These are phyloP conservation scores for Arxiozyma telluris DNA, from an alignment of 1,139 yeast genomes.

Conservation along the genomic window DNA sequence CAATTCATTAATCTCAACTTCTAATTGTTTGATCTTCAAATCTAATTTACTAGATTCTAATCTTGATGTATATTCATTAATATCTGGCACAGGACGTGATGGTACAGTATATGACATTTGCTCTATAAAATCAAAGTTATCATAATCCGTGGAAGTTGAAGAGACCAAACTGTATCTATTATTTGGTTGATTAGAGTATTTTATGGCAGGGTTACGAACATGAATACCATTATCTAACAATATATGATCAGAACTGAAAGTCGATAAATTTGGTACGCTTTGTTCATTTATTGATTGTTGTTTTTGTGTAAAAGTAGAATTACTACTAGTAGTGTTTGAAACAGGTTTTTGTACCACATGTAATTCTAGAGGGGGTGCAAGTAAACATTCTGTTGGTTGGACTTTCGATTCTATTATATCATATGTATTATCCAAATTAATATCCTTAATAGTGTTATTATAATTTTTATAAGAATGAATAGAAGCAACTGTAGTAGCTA, in stretches of 20 bases:
- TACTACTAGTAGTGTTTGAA: neutral
- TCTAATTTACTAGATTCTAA: constrained; percentile 16
- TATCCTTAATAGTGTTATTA: neutral
- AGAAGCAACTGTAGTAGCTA: neutral
- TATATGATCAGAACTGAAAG: neutral
- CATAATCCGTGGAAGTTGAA: constrained; percentile 26
- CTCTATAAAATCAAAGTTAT: constrained; percentile 16
- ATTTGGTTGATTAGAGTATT: constrained; percentile 5
- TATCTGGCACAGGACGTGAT: neutral
- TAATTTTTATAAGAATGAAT: neutral
- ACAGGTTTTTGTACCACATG: neutral
- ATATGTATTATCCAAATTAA: neutral
- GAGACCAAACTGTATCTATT: constrained; percentile 29
- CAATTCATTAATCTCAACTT: constrained; percentile 27
- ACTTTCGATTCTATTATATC: neutral
- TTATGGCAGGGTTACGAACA: constrained; percentile 11
- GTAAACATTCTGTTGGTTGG: neutral
- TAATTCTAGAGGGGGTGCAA: constrained; percentile 1
- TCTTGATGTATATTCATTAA: constrained; percentile 1
- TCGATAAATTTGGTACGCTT: constrained; percentile 1
- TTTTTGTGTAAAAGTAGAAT: neutral
- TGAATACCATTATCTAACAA: constrained; percentile 9
- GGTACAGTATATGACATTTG: constrained; percentile 1
- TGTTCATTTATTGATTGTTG: neutral
- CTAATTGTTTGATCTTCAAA: constrained; percentile 27